Conservation (phyloP, 352 stramenopile genomes). For the Phytopythium montanum region DNA sequence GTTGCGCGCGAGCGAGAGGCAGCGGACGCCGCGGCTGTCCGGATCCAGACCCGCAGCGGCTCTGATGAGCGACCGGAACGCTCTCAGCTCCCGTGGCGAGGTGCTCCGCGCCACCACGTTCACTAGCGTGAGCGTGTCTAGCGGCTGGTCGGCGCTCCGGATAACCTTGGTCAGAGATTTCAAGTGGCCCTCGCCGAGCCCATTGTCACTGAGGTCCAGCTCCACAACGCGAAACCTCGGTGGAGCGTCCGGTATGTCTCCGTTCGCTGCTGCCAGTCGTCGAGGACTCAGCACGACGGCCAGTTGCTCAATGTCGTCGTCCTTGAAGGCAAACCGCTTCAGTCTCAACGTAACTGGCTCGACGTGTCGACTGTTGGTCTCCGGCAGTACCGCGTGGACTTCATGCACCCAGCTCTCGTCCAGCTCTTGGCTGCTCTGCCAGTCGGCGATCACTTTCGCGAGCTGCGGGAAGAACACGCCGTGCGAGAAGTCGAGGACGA, state of each 20-base stretch:
- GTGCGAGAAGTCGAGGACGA: conserved; percentile 35
- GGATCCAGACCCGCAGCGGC: conserved; percentile 12
- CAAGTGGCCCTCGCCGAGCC: conserved; percentile 18
- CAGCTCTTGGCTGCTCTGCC: too few species aligned
- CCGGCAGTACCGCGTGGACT: background rate
- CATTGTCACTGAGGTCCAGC: conserved; percentile 29
- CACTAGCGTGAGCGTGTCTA: background rate
- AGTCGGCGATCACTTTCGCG: conserved; percentile 14
- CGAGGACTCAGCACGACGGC: background rate
- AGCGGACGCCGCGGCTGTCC: conserved; percentile 12
- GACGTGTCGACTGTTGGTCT: background rate
- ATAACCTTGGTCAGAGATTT: conserved; percentile 14
- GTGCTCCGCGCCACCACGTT: conserved; percentile 13
- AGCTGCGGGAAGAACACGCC: conserved; percentile 16
- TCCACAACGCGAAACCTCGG: conserved; percentile 17
- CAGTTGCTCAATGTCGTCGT: conserved; percentile 15
- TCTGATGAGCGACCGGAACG: conserved; percentile 24
- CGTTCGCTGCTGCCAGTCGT: background rate
- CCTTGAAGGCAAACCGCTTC: conserved; percentile 17
- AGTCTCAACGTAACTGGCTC: conserved; percentile 20
- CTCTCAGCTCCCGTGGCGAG: conserved; percentile 17
- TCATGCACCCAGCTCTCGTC: background rate
- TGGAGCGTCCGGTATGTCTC: background rate
- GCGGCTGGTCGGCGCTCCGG: background rate
- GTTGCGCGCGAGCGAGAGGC: conserved; percentile 29